Conservation (phyloP, 306 rosid species). For the Castanea crenata region DNA sequence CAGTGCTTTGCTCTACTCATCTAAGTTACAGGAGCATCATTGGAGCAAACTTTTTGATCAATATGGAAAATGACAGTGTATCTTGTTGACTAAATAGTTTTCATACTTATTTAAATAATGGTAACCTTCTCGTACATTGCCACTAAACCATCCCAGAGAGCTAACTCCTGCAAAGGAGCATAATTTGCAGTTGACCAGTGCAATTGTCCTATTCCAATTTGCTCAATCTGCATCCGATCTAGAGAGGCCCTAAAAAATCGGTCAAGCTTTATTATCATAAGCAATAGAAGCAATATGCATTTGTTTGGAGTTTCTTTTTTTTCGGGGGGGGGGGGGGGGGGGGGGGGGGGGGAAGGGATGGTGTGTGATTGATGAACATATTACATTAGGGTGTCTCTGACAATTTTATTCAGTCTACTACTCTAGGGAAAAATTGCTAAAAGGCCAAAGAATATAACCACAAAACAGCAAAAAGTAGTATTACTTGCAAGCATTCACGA, state of each 20-base stretch:
- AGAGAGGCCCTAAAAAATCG: conserved; percentile 67
- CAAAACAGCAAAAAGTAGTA: neutral
- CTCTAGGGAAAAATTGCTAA: neutral
- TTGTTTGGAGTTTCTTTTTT: neutral
- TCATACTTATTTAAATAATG: conserved; percentile 24
- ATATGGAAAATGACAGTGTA: conserved; percentile 1
- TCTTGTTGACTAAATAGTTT: conserved; percentile 6
- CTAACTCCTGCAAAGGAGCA: conserved; percentile 84
- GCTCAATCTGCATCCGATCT: conserved; percentile 79
- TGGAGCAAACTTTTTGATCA: neutral
- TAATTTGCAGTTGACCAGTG: conserved; percentile 98
- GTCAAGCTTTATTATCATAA: conserved; percentile 12
- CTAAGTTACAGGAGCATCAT: neutral
- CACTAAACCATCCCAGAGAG: conserved; percentile 96
- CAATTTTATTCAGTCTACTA: neutral
- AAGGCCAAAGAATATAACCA: neutral
- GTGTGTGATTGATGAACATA: neutral
- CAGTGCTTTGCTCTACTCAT: neutral
- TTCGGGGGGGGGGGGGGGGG: neutral
- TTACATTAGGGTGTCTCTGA: neutral
- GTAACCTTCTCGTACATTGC: conserved; percentile 96
- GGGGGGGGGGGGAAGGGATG: rapidly evolving
- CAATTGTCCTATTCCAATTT: conserved; percentile 88
- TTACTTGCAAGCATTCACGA: conserved; percentile 93
- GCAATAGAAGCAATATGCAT: neutral